phyloP scores from a whole-genome alignment of 1,284 basidiomycete genomes.

The Pascua sp. region DNA sequence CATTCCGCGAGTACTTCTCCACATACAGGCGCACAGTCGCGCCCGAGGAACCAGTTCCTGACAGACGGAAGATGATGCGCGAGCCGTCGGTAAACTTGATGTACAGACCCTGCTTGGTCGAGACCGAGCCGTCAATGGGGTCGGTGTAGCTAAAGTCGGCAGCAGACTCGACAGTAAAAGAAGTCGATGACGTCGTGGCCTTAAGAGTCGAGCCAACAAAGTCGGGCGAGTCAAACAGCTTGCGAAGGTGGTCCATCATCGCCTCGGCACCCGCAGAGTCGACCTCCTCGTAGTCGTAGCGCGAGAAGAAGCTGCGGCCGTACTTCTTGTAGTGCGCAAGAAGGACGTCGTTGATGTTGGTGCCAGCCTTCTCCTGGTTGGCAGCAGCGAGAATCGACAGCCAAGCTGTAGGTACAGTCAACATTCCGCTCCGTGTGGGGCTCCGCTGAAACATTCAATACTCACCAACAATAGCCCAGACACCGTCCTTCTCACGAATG shows the following conservation, averaged over 20 bases:
- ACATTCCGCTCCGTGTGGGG: neutral
- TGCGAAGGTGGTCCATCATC: slow-evolving; percentile 75
- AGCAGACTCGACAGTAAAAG: slow-evolving; percentile 73
- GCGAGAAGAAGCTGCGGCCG: slow-evolving; percentile 96
- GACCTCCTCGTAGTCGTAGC: slow-evolving; percentile 99
- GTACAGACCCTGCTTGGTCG: slow-evolving; percentile 93
- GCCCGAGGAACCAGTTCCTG: slow-evolving; percentile 91
- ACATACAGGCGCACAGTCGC: slow-evolving; percentile 92
- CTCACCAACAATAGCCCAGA: slow-evolving; percentile 91
- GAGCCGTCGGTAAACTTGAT: slow-evolving; percentile 87
- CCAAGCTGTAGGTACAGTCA: slow-evolving; percentile 65
- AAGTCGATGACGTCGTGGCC: slow-evolving; percentile 62
- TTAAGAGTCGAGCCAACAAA: slow-evolving; percentile 66
- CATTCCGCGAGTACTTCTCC: slow-evolving; percentile 85
- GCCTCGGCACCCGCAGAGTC: slow-evolving; percentile 82
- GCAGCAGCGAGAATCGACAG: slow-evolving; percentile 93
- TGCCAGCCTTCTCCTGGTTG: slow-evolving; percentile 71
- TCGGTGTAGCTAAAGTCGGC: slow-evolving; percentile 96
- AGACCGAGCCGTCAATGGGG: slow-evolving; percentile 90
- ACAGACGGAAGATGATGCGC: slow-evolving; percentile 90
- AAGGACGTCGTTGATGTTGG: slow-evolving; percentile 86
- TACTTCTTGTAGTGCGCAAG: slow-evolving; percentile 85
- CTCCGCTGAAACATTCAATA: slow-evolving; percentile 10
- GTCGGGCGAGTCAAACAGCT: slow-evolving; percentile 63
- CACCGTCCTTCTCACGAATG: slow-evolving; percentile 97